These are phyloP conservation scores for Clarireedia sp. DNA, from an alignment of 2,329 filamentous ascomycete species.

Conservation along the genomic window DNA sequence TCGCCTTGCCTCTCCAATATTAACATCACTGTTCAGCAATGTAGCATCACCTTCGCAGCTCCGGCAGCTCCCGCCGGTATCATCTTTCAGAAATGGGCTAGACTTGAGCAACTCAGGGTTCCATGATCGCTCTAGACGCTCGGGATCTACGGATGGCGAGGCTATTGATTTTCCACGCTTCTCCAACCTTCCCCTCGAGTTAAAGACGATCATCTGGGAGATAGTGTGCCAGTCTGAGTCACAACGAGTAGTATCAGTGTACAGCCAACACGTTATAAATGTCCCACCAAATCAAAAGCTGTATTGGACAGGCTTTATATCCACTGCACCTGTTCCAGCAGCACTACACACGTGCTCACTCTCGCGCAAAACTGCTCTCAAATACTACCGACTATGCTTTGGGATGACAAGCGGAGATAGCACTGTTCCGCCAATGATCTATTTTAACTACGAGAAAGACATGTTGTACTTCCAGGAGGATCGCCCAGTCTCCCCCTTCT, in stretches of 20 bases:
- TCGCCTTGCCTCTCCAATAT: no score
- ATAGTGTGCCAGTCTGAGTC: not conserved
- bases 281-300: not conserved
- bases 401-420: not conserved
- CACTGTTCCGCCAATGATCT: not conserved
- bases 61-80: no score
- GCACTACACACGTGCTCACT: not conserved
- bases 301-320: not conserved
- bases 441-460: not conserved
- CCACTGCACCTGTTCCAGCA: not conserved
- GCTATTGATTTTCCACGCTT: not conserved
- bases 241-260: not conserved
- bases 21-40: no score
- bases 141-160: not conserved
- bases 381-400: not conserved
- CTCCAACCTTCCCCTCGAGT: not conserved
- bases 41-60: no score
- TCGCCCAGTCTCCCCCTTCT: not conserved
- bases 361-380: not conserved
- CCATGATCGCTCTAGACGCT: not conserved
- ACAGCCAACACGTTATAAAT: not conserved
- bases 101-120: not conserved
- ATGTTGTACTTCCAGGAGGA: not conserved
- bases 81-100: not conserved
- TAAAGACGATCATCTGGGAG: not conserved